Base-by-base conservation (phyloP, 768 basidiomycete genomes). In the Kwoniella pini region DNA sequence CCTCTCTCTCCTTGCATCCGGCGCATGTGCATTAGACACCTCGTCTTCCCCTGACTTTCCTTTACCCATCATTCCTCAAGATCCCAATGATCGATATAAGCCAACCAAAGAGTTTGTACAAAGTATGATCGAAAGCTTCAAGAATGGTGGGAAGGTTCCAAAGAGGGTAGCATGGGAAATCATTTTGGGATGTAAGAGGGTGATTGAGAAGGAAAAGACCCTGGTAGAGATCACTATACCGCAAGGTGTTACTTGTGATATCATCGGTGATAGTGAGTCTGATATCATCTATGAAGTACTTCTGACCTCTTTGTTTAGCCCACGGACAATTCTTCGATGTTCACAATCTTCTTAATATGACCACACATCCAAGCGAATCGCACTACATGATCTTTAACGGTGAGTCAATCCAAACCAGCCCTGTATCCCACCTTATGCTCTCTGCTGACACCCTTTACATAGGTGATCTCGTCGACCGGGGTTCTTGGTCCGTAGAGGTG, bases 131-230 rank as follows among this genome's bases (percentile, higher is more conserved):
- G 81, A 87, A 64, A 90, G 87, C 86, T 98, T 96, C 81, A 94
- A 93, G 81, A 84, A 86, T 43, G 93, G 92, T n/a, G 96, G 96
- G 77, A 83, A 87, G n/a, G 80, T 98, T 46, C 86, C 91, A 3
- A 86, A 87, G 78, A 84, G 94, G 79, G 88, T 92, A 62, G 92
- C 88, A 26, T 97, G 92, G 94, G 92, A 98, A 80, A 97, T 99
- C 67, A 84, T 93, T 22, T 82, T 99, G 15, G 92, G 90, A 10
- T 92, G 90, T 62, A 84, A 89, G 75, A 83, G 85, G 19, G 81
- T 84, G 19, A 87, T 98, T 70, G 81, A 82, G 15, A 84, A 86
- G 68, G 91, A 93, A 71, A 85, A 88, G 61, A 92, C 86, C 65
- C 68, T 99, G 71, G 90, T 94, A 15, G 84, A 88, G 52, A 82